A percentile compares a stretch with the other conserved stretches of the same genome.
Evolutionary conservation across 352 stramenopile genomes (phyloP).

Genomic region (Elongisporangium undulatum): DNA sequence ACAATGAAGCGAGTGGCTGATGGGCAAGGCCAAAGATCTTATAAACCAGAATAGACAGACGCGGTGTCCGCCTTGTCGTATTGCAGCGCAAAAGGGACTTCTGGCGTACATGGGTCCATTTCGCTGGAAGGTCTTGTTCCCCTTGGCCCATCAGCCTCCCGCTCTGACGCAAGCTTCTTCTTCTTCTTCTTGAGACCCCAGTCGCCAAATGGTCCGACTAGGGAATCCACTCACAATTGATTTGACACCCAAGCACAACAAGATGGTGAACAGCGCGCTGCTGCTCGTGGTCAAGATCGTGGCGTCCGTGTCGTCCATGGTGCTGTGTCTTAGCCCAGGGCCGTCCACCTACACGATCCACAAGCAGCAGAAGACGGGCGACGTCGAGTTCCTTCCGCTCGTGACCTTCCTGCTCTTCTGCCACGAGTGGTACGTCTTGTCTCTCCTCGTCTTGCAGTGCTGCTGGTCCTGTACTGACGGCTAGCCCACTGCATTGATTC

Average conservation of each 20-base stretch:
- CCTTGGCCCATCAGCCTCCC: not conserved
- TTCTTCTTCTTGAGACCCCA: no score
- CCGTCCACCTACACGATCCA: constrained; percentile 8
- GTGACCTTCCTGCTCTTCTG: constrained; percentile 14
- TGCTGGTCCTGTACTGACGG: not conserved
- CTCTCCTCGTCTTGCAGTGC: not conserved
- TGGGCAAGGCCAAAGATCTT: no score
- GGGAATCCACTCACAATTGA: not conserved
- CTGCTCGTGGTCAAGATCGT: constrained; percentile 12
- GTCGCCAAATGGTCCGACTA: no score
- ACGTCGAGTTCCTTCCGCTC: constrained; percentile 14
- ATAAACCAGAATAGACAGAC: no score
- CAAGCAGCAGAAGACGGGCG: constrained; percentile 9
- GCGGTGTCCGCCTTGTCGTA: no score
- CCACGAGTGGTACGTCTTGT: constrained; percentile 9
- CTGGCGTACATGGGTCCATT: not conserved
- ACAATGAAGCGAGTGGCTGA: no score
- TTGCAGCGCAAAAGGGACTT: not conserved
- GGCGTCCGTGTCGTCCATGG: constrained; percentile 12
- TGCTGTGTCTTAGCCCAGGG: constrained; percentile 11
- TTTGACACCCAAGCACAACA: not conserved
- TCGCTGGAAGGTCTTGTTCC: not conserved
- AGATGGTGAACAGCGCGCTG: constrained; percentile 7
- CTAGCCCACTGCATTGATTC: not conserved
- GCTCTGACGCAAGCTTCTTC: not conserved